Conservation (phyloP, 1,284 basidiomycete species). For the Malassezia cuniculi region DNA sequence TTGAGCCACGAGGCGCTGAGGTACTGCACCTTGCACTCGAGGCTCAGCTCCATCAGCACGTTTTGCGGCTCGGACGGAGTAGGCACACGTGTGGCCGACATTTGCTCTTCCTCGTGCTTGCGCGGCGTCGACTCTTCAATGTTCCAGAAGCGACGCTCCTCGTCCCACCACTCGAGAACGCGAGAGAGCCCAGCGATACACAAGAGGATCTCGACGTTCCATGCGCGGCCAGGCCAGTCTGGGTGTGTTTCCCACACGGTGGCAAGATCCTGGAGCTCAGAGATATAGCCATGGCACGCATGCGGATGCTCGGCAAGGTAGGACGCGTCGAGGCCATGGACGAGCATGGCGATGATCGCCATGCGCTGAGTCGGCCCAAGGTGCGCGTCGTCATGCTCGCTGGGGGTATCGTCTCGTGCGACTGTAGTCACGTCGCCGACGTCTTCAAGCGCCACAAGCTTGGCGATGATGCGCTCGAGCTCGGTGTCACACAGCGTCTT, state of each 20-base stretch:
- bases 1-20: constrained; percentile 86
- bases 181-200: constrained; percentile 92
- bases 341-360: constrained; percentile 85
- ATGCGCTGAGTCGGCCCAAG: constrained; percentile 66
- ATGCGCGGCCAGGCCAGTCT: constrained; percentile 91
- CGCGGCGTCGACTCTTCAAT: constrained; percentile 73
- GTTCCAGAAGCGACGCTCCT: constrained; percentile 99
- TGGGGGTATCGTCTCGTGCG: too few species aligned
- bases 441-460: constrained; percentile 2
- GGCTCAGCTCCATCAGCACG: constrained; percentile 72
- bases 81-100: constrained; percentile 6
- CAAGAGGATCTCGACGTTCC: constrained; percentile 80
- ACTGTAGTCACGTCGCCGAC: constrained; percentile 4
- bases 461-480: constrained; percentile 7
- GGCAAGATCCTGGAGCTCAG: constrained; percentile 77
- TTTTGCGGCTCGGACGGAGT: constrained; percentile 17
- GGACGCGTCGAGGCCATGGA: constrained; percentile 74
- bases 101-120: constrained; percentile 67
- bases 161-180: constrained; percentile 99
- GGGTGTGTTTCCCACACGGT: constrained; percentile 92
- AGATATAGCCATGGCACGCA: constrained; percentile 71
- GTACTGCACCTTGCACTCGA: constrained; percentile 85
- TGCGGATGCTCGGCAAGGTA: constrained; percentile 74
- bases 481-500: constrained; percentile 10
- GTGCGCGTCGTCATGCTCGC: constrained; percentile 2